Evolutionary conservation across 2,329 filamentous ascomycete species (phyloP).

Genomic region (Stachybotrys chartarum): DNA sequence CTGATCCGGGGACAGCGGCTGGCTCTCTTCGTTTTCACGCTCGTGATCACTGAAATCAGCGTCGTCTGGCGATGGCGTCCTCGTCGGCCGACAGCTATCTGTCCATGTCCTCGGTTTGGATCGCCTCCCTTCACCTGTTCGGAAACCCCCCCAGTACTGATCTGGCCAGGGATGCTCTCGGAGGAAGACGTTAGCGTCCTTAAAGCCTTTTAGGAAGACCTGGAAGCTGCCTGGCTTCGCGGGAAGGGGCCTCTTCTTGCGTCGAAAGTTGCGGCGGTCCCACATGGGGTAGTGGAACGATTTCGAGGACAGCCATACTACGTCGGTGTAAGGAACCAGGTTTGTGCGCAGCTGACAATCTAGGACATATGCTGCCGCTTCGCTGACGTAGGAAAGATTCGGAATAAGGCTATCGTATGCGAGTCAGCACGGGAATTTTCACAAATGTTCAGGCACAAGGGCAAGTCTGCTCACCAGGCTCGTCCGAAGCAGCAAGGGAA

Average conservation of each 20-base stretch:
- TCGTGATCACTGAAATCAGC: slow-evolving; percentile 59
- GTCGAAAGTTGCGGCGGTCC: slow-evolving; percentile 82
- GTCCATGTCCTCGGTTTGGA: slow-evolving; percentile 60
- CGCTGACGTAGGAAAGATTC: slow-evolving; percentile 94
- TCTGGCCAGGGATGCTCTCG: slow-evolving; percentile 97
- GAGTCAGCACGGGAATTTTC: slow-evolving; percentile 3
- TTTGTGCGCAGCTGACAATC: slow-evolving; percentile 85
- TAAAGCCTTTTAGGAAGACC: slow-evolving; percentile 93
- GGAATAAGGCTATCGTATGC: slow-evolving; percentile 64
- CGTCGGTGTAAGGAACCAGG: slow-evolving; percentile 92
- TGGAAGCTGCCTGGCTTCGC: slow-evolving; percentile 94
- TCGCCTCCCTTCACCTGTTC: slow-evolving; percentile 58
- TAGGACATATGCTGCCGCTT: slow-evolving; percentile 92
- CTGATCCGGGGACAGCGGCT: slow-evolving; percentile 42
- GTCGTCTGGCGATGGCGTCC: slow-evolving; percentile 44
- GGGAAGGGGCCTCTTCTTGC: slow-evolving; percentile 79
- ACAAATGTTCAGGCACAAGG: not conserved
- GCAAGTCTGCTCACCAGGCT: slow-evolving; percentile 54
- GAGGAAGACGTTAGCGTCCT: slow-evolving; percentile 92
- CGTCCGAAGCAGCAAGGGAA: slow-evolving; percentile 97
- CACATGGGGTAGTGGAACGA: slow-evolving; percentile 98
- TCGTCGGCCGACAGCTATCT: slow-evolving; percentile 67
- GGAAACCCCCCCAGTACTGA: slow-evolving; percentile 66
- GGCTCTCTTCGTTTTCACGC: slow-evolving; percentile 38
- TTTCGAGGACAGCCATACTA: slow-evolving; percentile 89